Base-by-base conservation (phyloP, 345 rosid genomes). In the Syzygium aromaticum region DNA sequence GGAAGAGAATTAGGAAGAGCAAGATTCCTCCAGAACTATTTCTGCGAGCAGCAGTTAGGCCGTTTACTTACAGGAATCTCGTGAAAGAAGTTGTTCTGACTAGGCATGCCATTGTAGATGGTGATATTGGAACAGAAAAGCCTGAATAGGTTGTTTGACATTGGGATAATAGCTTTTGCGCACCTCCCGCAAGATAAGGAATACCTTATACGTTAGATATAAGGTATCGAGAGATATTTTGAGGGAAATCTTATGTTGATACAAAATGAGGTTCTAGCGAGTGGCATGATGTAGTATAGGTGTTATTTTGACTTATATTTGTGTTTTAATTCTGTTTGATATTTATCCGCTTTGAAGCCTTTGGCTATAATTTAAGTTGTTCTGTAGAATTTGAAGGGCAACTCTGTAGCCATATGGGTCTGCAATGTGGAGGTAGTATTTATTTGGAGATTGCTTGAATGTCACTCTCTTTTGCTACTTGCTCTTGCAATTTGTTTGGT, bases 21-120 rank as follows among this genome's bases (percentile, higher is more conserved):
- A 95, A 86, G 87, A 94, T 97, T 84, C 99, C 98, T 16, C 99
- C 98, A 0, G 97, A 95, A 87, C 86, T 96, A 43, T 97, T 97
- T 89, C 86, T 97, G 89, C 90, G 94, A 53, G 98, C 98, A 5
- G 98, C 98, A 10, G 97, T 97, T 85, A 90, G 97, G 86, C 98
- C 98, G 2, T 97, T 97, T 84, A 94, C 97, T 54, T 97, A 96
- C 89, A 93, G 97, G 88, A 96, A 97, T 90, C 98, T 96, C 49
- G 98, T 97, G 83, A 97, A 97, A 91, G 99, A 97, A 93, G 95
- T 97, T 88, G 98, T 95, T 85, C 89, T 97, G 73, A 96, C 98
- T 52, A 96, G 99, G 91, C 98, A 97, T 86, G 99, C 98, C 51
- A 95, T 97, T 87, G 87, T 96, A 90, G 99, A 97, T 56, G 98